Base-by-base conservation (phyloP, 257 asterid genomes). In the Capsicum pubescens region DNA sequence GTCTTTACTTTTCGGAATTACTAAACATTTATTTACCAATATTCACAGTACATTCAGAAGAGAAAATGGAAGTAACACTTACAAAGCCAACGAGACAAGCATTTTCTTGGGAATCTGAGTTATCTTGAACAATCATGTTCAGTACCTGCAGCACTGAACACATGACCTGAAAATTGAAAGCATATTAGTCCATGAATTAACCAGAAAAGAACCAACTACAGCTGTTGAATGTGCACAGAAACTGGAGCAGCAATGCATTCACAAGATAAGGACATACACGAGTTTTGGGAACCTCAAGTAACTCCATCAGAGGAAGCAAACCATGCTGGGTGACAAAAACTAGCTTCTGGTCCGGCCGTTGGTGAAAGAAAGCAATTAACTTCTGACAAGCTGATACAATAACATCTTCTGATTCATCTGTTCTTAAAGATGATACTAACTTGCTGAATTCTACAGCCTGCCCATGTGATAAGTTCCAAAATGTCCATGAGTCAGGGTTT, bases 61-160 rank as follows among this genome's bases (percentile, higher is more conserved):
- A 50, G 32, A 32, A 79, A 85, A 58, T 71, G 61, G 52, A 82
- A 82, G 79, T 42, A 80, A 60, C 86, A 92, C 98, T 95, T 90
- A 97, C 99, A 79, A 97, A 94, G 81, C 99, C 99, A 61, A 95
- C 95, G 61, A 97, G 95, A 88, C 99, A 95, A 87, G 99, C 99
- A 92, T 95, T 95, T 90, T 95, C 99, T 90, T 93, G 97, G 89
- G 91, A 90, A 84, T 94, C 99, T 13, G 95, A 90, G 89, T 93
- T 97, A 87, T 93, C 98, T 92, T 93, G 93, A 84, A 95, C 93
- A 85, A 97, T 91, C 89, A 92, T 93, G 87, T 97, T 97, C 81
- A 97, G 91, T 84, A 97, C 97, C 88, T 97, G 98, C 86, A 97
- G 93, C 88, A 93, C 97, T 1, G 98, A 90, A 88, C 99, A 93